phyloP scores from a whole-genome alignment of 1,284 basidiomycete genomes.

The Anthracocystis panici-leucophaei region DNA sequence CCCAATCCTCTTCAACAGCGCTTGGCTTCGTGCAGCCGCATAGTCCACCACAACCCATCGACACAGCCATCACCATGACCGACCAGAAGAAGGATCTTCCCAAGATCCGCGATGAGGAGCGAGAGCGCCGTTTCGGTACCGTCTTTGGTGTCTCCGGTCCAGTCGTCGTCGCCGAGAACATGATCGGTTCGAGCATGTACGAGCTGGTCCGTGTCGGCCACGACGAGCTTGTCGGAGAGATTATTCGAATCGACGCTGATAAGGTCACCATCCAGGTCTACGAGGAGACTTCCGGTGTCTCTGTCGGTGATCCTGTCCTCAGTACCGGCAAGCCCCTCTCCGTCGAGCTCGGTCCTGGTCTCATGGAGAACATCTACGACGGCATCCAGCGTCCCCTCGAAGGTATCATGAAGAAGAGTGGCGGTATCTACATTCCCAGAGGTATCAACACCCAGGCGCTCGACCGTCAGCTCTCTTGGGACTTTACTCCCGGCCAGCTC shows the following conservation, averaged over 20 bases:
- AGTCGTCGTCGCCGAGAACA: constrained; percentile 69
- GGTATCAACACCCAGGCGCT: constrained; percentile 98
- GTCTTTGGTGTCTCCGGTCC: constrained; percentile 69
- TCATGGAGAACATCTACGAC: constrained; percentile 98
- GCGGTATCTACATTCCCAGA: constrained; percentile 93
- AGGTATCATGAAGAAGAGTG: constrained; percentile 93
- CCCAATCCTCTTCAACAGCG: neutral
- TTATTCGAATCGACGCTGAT: constrained; percentile 68
- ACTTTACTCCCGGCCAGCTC: constrained; percentile 88
- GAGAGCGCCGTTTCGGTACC: constrained; percentile 60
- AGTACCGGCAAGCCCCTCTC: constrained; percentile 96
- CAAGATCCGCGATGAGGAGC: constrained; percentile 69
- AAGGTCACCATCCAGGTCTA: constrained; percentile 97
- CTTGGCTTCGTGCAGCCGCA: constrained; percentile 2
- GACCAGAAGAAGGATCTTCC: constrained; percentile 66
- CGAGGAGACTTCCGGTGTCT: constrained; percentile 82
- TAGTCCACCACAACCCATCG: constrained; percentile 8
- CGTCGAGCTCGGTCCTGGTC: constrained; percentile 95
- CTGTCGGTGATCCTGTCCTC: constrained; percentile 96
- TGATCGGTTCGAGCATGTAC: constrained; percentile 69
- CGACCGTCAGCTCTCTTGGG: constrained; percentile 90
- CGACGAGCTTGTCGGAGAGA: constrained; percentile 69
- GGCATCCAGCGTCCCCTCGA: constrained; percentile 72
- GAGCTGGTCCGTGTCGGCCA: constrained; percentile 69
- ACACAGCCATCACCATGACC: constrained; percentile 52